These are phyloP conservation scores for Filosporella fistucella DNA, from an alignment of 495 filamentous ascomycete species.

Conservation along the genomic window DNA sequence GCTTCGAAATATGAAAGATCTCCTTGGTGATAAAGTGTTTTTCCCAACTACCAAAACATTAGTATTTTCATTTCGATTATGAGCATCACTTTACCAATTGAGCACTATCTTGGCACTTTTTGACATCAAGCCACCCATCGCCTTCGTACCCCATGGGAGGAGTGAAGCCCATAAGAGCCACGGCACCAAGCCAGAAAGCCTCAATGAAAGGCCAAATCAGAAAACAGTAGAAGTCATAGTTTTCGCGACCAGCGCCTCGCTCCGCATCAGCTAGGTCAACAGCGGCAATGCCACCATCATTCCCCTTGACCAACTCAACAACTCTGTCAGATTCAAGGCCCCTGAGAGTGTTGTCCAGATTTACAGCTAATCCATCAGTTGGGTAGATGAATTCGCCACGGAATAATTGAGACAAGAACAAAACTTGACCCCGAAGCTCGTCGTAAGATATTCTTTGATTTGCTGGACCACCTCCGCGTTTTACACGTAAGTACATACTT, in stretches of 20 bases:
- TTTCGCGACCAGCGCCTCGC: conserved; percentile 74
- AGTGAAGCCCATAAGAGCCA: conserved; percentile 79
- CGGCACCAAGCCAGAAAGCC: conserved; percentile 82
- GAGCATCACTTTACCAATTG: conserved; percentile 58
- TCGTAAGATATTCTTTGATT: conserved; percentile 74
- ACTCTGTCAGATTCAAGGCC: conserved; percentile 77
- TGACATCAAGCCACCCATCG: conserved; percentile 72
- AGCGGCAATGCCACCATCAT: conserved; percentile 48
- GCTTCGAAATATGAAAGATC: conserved; percentile 96
- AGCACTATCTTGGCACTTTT: conserved; percentile 74
- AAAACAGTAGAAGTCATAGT: conserved; percentile 98
- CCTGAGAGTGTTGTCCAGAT: conserved; percentile 71
- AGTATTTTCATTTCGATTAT: conserved; percentile 12
- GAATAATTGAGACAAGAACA: conserved; percentile 89
- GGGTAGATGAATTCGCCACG: conserved; percentile 96
- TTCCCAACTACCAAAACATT: conserved; percentile 62
- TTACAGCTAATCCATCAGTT: conserved; percentile 71
- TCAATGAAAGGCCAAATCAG: conserved; percentile 98
- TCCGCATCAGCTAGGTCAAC: conserved; percentile 75
- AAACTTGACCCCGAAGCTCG: conserved; percentile 68
- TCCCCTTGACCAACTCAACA: conserved; percentile 61
- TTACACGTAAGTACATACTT: conserved; percentile 84
- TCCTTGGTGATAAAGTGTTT: conserved; percentile 96
- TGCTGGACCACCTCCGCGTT: conserved; percentile 77
- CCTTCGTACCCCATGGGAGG: conserved; percentile 58